Evolutionary conservation across 139 green algal species (phyloP).

Genomic region (Nannochloris sp.): DNA sequence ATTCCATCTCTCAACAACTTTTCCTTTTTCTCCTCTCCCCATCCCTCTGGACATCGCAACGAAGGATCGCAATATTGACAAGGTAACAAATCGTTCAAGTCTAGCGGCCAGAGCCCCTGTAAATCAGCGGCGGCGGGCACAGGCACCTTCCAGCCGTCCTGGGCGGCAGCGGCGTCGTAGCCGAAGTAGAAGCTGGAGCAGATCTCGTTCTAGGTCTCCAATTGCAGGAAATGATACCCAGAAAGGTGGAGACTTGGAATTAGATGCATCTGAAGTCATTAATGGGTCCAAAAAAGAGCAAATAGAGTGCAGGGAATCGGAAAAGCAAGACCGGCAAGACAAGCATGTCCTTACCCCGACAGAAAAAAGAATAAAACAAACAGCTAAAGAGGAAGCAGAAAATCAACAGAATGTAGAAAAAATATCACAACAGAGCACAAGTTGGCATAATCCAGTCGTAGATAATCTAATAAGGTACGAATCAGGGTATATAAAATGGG

Average conservation of each 20-base stretch:
- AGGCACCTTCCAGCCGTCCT: background rate
- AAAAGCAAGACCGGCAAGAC: background rate
- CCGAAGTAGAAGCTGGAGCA: background rate
- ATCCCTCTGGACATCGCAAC: background rate
- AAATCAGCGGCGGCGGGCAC: background rate
- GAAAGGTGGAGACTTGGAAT: background rate
- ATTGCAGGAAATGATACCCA: background rate
- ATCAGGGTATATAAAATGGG: background rate
- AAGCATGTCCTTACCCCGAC: background rate
- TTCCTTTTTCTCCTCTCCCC: background rate
- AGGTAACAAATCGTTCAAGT: background rate
- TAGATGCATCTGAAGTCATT: conserved; percentile 8
- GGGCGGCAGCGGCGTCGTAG: background rate
- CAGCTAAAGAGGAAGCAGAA: background rate
- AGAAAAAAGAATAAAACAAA: background rate
- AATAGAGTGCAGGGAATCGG: background rate
- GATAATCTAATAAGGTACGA: background rate
- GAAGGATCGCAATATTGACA: background rate
- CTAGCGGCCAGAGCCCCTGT: background rate
- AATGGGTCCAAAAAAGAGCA: conserved; percentile 20
- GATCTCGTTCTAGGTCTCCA: background rate
- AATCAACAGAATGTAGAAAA: background rate
- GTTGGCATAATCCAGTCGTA: background rate
- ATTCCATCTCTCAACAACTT: background rate
- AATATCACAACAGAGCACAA: background rate